phyloP scores from a whole-genome alignment of 1,284 basidiomycete species.

The Puccinia triticina region DNA sequence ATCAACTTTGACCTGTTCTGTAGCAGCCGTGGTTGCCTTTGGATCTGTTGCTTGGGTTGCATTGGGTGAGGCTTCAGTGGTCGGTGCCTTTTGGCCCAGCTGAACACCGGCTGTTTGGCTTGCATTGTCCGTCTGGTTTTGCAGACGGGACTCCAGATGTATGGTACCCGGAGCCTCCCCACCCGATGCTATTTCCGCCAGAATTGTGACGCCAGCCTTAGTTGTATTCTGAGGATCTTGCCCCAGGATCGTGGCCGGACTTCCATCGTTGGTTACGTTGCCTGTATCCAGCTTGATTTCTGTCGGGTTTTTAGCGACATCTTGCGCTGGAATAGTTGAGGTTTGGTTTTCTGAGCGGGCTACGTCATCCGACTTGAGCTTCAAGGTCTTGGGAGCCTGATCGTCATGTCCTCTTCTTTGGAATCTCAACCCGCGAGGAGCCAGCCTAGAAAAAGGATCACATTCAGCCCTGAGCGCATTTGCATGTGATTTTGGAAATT shows the following conservation, averaged over 20 bases:
- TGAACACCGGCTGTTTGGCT: neutral
- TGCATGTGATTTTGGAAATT: neutral
- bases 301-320: neutral
- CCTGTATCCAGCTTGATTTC: neutral
- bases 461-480: neutral
- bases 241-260: too few relatives aligned
- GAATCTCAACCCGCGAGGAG: neutral
- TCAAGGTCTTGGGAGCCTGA: neutral
- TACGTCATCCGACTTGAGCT: neutral
- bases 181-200: neutral
- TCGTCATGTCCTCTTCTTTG: neutral
- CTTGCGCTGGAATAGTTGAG: neutral
- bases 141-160: neutral
- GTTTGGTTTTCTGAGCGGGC: neutral
- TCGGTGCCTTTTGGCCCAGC: neutral
- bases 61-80: neutral
- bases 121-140: neutral
- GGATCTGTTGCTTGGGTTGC: neutral
- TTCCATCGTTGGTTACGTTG: too few relatives aligned
- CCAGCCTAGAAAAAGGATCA: conserved; percentile 1
- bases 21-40: neutral
- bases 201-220: neutral
- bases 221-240: too few relatives aligned
- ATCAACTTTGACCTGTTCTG: neutral
- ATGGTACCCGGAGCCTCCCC: neutral